Conservation (phyloP, 768 basidiomycete species). For the Russula brevipes region DNA sequence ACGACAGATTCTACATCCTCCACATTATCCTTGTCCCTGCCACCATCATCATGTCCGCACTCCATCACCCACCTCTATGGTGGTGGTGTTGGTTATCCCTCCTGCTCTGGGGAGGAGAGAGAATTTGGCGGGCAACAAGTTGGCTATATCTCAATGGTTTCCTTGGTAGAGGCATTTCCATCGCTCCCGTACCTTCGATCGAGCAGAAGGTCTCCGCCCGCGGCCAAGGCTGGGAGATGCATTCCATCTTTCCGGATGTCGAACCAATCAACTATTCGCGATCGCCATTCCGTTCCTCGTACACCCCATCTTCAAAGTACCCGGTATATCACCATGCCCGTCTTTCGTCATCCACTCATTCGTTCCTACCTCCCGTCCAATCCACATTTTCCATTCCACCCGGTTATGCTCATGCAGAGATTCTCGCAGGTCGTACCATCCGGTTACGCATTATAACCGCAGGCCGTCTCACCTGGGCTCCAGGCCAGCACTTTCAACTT, state of each 20-base stretch:
- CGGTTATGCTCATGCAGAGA: conserved; percentile 63
- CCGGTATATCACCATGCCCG: conserved; percentile 2
- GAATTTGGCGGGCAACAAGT: conserved; percentile 49
- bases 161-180: conserved; percentile 31
- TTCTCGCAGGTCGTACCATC: conserved; percentile 65
- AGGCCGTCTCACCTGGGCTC: conserved; percentile 56
- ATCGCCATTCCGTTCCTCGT: background rate
- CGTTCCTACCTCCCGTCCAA: conserved; percentile 15
- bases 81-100: conserved; percentile 67
- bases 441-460: conserved; percentile 61
- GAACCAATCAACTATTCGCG: conserved; percentile 2
- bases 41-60: conserved; percentile 53
- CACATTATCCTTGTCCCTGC: conserved; percentile 60
- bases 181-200: background rate
- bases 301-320: background rate
- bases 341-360: conserved; percentile 8
- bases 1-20: conserved; percentile 60
- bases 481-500: conserved; percentile 76
- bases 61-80: conserved; percentile 63
- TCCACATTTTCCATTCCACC: conserved; percentile 47
- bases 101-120: conserved; percentile 57
- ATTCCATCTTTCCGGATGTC: conserved; percentile 10
- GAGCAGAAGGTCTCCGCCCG: background rate
- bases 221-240: conserved; percentile 16
- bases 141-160: conserved; percentile 59